Conservation (phyloP, 495 filamentous ascomycete species). For the Penicillium cataractarum region DNA sequence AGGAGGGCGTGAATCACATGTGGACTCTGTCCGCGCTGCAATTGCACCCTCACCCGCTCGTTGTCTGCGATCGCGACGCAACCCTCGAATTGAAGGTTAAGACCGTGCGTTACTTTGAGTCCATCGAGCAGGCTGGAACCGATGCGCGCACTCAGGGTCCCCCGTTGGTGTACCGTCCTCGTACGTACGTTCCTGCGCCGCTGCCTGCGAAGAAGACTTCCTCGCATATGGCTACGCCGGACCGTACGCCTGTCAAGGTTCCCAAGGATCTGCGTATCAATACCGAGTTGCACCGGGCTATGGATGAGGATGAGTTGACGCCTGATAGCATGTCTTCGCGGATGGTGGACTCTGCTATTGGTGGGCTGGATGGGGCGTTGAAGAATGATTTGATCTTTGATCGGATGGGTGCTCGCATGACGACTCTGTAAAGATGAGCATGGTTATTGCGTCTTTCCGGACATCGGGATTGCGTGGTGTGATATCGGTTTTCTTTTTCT, state of each 20-base stretch:
- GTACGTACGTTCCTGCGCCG: conserved; percentile 44
- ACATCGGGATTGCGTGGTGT: not conserved
- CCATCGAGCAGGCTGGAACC: conserved; percentile 66
- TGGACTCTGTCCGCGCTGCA: conserved; percentile 84
- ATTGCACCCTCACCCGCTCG: conserved; percentile 75
- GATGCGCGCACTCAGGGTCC: conserved; percentile 62
- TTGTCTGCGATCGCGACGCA: conserved; percentile 85
- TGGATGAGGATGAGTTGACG: conserved; percentile 59
- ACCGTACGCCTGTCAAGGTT: conserved; percentile 36
- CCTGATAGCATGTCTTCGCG: conserved; percentile 72
- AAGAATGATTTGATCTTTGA: conserved; percentile 49
- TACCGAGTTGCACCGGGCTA: conserved; percentile 41
- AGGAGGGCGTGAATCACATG: conserved; percentile 86
- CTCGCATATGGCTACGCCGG: conserved; percentile 29
- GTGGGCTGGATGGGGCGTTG: conserved; percentile 43
- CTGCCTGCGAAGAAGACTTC: conserved; percentile 30
- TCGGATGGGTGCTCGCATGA: conserved; percentile 45
- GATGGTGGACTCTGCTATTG: conserved; percentile 57
- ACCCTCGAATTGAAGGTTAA: conserved; percentile 83
- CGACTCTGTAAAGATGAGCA: conserved; percentile 28
- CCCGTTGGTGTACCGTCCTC: conserved; percentile 46
- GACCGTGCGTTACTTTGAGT: conserved; percentile 71
- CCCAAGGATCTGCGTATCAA: conserved; percentile 51
- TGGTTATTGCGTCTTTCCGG: not conserved
- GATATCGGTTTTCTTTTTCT: conserved; percentile 1